phyloP scores from a whole-genome alignment of 2,329 filamentous ascomycete species.

The Diplodia sapinea region DNA sequence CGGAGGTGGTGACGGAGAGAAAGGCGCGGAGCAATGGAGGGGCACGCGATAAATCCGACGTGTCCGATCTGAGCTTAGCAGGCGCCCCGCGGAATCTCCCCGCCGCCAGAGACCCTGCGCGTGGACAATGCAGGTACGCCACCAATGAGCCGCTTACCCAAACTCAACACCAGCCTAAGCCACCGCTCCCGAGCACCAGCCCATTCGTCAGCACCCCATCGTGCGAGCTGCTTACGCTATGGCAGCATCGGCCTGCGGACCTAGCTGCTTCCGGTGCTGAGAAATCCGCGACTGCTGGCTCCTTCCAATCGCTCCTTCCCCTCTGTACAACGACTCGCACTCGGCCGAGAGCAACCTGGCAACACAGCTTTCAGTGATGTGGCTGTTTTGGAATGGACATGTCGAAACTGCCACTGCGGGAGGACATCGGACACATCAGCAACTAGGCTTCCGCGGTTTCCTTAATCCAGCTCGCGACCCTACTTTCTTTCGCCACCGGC shows the following conservation, averaged over 20 bases:
- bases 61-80: neutral
- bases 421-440: too few species aligned
- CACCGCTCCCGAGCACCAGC: neutral
- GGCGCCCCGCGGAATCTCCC: slow-evolving; percentile 10
- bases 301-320: neutral
- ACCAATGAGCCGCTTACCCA: neutral
- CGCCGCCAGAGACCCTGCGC: slow-evolving; percentile 6
- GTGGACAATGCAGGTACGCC: neutral
- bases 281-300: neutral
- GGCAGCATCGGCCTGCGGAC: neutral
- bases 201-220: neutral
- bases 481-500: too few species aligned
- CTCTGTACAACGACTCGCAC: neutral
- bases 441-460: too few species aligned
- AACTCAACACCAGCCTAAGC: neutral
- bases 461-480: too few species aligned
- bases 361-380: too few species aligned
- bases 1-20: slow-evolving; percentile 9
- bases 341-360: neutral
- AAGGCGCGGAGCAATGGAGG: slow-evolving; percentile 8
- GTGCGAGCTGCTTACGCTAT: neutral
- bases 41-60: slow-evolving; percentile 27
- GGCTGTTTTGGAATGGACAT: too few species aligned
- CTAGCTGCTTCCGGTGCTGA: slow-evolving; percentile 14
- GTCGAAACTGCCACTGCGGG: too few species aligned